Evolutionary conservation across 129 eudicot genomes (phyloP).

Genomic region (Ambrosia trifida): DNA sequence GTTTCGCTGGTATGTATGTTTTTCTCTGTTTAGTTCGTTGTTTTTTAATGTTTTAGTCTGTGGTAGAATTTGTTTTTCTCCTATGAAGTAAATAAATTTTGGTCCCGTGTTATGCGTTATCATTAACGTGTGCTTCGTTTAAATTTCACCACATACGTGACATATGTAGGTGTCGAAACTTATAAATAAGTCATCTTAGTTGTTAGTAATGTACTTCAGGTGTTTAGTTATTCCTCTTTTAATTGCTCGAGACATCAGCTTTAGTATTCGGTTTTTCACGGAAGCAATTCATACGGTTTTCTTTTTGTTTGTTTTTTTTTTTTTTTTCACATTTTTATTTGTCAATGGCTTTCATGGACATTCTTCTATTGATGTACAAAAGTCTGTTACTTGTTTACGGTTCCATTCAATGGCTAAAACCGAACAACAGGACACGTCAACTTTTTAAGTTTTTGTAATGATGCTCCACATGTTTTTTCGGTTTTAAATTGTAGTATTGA

Average conservation of each 20-base stretch:
- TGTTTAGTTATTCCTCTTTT: background rate
- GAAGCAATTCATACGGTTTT: background rate
- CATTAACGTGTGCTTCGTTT: background rate
- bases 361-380: background rate
- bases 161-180: background rate
- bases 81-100: background rate
- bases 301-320: slow-evolving; percentile 3
- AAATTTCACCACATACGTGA: background rate
- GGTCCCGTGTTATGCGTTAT: background rate
- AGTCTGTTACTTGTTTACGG: background rate
- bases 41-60: background rate
- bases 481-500: background rate
- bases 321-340: background rate
- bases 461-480: background rate
- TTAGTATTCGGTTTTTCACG: background rate
- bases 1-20: background rate
- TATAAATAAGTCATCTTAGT: background rate
- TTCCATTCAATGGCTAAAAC: background rate
- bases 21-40: too few species aligned
- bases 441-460: background rate
- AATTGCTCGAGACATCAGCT: background rate
- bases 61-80: background rate
- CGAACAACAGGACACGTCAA: background rate
- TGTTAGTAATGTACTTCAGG: background rate
- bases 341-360: background rate